Percentiles rank a stretch among this genome's conserved stretches.
Evolutionary conservation across 805 yeast genomes (phyloP).

Genomic region (Metschnikowia continentalis): DNA sequence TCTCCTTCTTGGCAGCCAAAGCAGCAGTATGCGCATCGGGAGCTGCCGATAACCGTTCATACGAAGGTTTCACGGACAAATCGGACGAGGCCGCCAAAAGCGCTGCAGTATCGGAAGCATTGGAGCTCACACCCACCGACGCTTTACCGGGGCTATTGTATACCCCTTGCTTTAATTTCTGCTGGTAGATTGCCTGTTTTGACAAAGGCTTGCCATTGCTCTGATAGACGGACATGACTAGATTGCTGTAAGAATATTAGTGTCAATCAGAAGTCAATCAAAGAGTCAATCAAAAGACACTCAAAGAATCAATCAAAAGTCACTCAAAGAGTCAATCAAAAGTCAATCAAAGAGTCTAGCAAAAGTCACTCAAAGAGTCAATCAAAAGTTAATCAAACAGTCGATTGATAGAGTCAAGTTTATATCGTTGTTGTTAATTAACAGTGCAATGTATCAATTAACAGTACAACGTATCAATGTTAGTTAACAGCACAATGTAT

Average conservation of each 20-base stretch:
- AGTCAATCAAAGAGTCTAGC: too few relatives aligned
- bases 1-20: slow-evolving; percentile 36
- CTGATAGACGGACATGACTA: slow-evolving; percentile 54
- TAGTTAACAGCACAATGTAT: neutral
- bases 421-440: neutral
- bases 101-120: slow-evolving; percentile 76
- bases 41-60: slow-evolving; percentile 52
- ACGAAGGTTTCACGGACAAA: slow-evolving; percentile 55
- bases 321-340: too few relatives aligned
- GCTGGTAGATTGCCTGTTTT: slow-evolving; percentile 70
- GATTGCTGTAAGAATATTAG: neutral
- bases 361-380: too few relatives aligned
- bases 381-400: neutral
- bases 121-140: slow-evolving; percentile 59
- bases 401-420: too few relatives aligned
- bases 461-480: too few relatives aligned
- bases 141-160: slow-evolving; percentile 48
- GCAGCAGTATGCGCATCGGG: slow-evolving; percentile 68
- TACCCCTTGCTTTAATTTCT: slow-evolving; percentile 65
- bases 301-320: neutral
- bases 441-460: neutral
- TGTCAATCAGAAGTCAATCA: too few relatives aligned
- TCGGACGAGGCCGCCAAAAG: slow-evolving; percentile 66
- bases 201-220: slow-evolving; percentile 67
- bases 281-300: neutral